Conservation (phyloP, 768 basidiomycete genomes). For the Aureoboletus auriporus region DNA sequence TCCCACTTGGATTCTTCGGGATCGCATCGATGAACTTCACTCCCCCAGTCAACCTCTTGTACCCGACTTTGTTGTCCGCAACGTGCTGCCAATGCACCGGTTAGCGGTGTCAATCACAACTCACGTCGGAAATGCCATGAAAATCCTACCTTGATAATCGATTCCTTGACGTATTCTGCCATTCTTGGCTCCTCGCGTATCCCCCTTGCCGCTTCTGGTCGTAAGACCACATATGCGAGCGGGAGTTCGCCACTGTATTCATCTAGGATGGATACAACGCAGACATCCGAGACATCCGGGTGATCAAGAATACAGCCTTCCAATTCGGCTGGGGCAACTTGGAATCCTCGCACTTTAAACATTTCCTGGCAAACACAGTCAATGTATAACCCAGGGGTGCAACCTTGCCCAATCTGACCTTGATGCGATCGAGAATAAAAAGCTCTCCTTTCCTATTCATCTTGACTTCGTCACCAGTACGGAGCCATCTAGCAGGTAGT, state of each 20-base stretch:
- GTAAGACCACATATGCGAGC: constrained; percentile 62
- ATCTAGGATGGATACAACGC: constrained; percentile 65
- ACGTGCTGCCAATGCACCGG: constrained; percentile 44
- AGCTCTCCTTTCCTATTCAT: constrained; percentile 60
- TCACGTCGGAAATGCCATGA: not conserved
- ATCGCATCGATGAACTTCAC: constrained; percentile 59
- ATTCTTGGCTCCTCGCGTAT: constrained; percentile 29
- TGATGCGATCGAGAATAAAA: constrained; percentile 70
- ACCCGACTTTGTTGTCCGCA: constrained; percentile 51
- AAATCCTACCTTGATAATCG: constrained; percentile 50
- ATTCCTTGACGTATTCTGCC: constrained; percentile 32
- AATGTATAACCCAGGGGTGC: not conserved
- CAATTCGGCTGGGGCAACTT: constrained; percentile 64
- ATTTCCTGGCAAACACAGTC: constrained; percentile 48
- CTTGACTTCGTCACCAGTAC: constrained; percentile 67
- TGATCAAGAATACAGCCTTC: constrained; percentile 63
- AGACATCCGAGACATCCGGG: constrained; percentile 55
- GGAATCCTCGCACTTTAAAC: constrained; percentile 56
- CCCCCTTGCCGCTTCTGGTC: constrained; percentile 35
- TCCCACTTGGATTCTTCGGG: constrained; percentile 72
- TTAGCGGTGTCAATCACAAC: not conserved
- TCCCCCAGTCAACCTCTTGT: constrained; percentile 60
- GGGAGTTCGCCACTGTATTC: constrained; percentile 77
- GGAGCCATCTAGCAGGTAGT: constrained; percentile 47
- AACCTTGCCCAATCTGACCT: constrained; percentile 37